A percentile compares a stretch with the other conserved stretches of the same genome.
These are phyloP conservation scores for Aspergillus uvarum DNA, from an alignment of 2,329 filamentous ascomycete species.

Conservation along the genomic window DNA sequence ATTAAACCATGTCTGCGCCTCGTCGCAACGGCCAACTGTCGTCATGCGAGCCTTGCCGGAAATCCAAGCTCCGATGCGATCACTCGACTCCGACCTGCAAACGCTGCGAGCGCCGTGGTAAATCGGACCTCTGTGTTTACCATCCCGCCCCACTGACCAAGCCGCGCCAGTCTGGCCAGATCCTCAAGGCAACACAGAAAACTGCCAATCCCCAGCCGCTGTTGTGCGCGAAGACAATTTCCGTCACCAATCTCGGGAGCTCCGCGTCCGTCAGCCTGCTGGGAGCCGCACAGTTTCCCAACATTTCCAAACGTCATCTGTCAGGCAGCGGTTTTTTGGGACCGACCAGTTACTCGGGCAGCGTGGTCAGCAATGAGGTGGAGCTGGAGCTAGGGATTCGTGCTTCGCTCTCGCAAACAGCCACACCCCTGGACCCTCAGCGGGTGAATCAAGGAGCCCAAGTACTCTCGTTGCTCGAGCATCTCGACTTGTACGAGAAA, in stretches of 20 bases:
- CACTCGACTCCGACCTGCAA: conserved; percentile 20
- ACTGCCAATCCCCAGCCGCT: not conserved
- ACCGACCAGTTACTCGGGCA: conserved; percentile 20
- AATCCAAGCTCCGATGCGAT: conserved; percentile 27
- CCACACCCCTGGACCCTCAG: not conserved
- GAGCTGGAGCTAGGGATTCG: conserved; percentile 2
- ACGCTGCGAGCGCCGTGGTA: conserved; percentile 15
- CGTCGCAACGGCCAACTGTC: conserved; percentile 16
- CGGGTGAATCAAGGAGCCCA: conserved; percentile 15
- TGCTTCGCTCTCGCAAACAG: not conserved
- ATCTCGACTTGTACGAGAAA: conserved; percentile 14
- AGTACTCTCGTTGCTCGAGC: conserved; percentile 14
- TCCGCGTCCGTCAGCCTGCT: not conserved
- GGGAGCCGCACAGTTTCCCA: not conserved
- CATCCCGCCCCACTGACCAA: conserved; percentile 17
- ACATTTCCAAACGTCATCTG: not conserved
- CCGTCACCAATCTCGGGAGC: not conserved
- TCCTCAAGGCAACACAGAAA: not conserved
- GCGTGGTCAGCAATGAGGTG: conserved; percentile 15
- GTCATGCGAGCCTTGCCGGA: conserved; percentile 27
- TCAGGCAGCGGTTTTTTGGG: conserved; percentile 20
- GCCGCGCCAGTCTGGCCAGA: conserved; percentile 5
- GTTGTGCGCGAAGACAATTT: not conserved
- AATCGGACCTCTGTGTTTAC: conserved; percentile 17
- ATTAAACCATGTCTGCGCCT: conserved; percentile 1